Evolutionary conservation across 2,329 filamentous ascomycete genomes (phyloP), one percentile per base, ranked within the genome.

Genomic region (Pestalotiopsis sp.): DNA sequence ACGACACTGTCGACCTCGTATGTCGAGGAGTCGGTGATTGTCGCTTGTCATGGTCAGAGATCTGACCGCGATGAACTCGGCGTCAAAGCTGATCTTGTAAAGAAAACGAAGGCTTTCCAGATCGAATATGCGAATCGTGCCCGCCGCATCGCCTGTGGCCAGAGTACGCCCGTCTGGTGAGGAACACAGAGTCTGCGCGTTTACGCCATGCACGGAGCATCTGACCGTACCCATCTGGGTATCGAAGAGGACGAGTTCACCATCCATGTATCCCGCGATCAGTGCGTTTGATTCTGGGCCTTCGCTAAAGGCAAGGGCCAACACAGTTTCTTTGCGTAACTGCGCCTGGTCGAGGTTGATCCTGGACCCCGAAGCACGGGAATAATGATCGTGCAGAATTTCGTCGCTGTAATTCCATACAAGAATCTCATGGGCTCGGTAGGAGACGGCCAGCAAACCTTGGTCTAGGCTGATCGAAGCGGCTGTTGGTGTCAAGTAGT

Each of bases 321-420:
- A 20, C n/a, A 65, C 62, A 4, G 48, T 56, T 24, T 17, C 22
- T 22, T 17, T 26, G 24, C 17, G 10, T 30, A 39, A 6, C 40
- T 57, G n/a, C 26, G 9, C 20, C 44, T 14, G 17, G 10, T 30
- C n/a, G 10, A 26, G 17, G 17, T 65, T 57, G 22, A 57, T n/a
- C 11, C 55, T 65, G 24, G 62, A 55, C 35, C 24, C 40, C 7
- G 35, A n/a, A 44, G 22, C 22, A 14, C 11, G 40, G 17, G 11
- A n/a, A 24, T 57, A 57, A 24, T 20, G 14, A 22, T 57, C 55
- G 20, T 57, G 20, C 11, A 57, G 4, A 20, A n/a, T 17, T 38
- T 65, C 62, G n/a, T 65, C 62, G 20, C n/a, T 17, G n/a, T 48
- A 65, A 38, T 56, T 38, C 40, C 48, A 65, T 22, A 65, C 17